phyloP scores from a whole-genome alignment of 1,284 basidiomycete genomes.

The Tilletia setariae region DNA sequence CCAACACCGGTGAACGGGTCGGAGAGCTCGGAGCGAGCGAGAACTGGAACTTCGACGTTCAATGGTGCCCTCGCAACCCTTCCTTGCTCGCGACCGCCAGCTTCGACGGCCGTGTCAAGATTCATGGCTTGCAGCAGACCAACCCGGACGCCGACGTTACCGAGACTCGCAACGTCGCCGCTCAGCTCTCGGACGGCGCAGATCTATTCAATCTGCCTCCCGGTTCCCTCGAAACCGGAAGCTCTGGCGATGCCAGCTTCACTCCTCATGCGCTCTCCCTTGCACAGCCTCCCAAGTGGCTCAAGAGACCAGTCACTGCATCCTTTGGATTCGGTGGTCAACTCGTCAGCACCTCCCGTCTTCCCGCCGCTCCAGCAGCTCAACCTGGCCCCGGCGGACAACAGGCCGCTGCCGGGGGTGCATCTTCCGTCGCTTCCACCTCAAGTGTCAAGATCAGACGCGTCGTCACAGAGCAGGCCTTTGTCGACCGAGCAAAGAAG shows the following conservation, averaged over 20 bases:
- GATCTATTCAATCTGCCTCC: slow-evolving; percentile 73
- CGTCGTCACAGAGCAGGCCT: slow-evolving; percentile 68
- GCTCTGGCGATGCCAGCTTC: slow-evolving; percentile 30
- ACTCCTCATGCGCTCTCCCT: slow-evolving; percentile 32
- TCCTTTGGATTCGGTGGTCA: slow-evolving; percentile 93
- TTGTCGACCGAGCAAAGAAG: slow-evolving; percentile 74
- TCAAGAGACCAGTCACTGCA: slow-evolving; percentile 74
- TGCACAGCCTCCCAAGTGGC: slow-evolving; percentile 86
- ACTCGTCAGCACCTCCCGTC: slow-evolving; percentile 66
- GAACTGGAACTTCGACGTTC: slow-evolving; percentile 97
- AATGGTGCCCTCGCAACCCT: slow-evolving; percentile 80
- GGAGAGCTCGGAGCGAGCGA: slow-evolving; percentile 81
- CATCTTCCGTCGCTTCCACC: slow-evolving; percentile 40
- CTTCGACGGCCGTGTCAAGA: slow-evolving; percentile 74
- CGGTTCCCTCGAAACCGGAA: slow-evolving; percentile 45
- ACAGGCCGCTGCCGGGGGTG: slow-evolving; percentile 58
- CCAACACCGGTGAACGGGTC: slow-evolving; percentile 63
- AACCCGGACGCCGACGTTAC: slow-evolving; percentile 60
- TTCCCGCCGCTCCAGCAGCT: slow-evolving; percentile 59
- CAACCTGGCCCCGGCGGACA: slow-evolving; percentile 50
- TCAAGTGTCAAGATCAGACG: slow-evolving; percentile 52
- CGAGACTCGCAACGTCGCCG: slow-evolving; percentile 51
- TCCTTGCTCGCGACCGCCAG: slow-evolving; percentile 76
- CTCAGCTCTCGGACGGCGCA: slow-evolving; percentile 64
- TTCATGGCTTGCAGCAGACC: slow-evolving; percentile 90